Base-by-base conservation (phyloP, 2,329 filamentous ascomycete genomes). In the Bipolaris sorokiniana region DNA sequence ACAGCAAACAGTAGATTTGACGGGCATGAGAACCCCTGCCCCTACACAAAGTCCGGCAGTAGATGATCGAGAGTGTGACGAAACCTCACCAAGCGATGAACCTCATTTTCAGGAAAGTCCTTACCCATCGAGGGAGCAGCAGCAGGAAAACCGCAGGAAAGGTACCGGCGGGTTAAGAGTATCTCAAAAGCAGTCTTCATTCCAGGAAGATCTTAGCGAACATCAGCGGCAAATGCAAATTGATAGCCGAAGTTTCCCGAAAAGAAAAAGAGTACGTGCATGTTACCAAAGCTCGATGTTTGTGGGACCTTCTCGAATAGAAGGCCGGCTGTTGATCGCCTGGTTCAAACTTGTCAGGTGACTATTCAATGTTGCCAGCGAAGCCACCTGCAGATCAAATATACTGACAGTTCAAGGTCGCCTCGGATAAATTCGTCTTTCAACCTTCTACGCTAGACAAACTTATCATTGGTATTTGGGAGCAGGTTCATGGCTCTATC, bases 391-490 rank as follows among this genome's bases (percentile, higher is more conserved):
- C 6, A 15, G 15, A 47, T 47, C 20, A 23, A 4, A 2, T 10
- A 34, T 26, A 13, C 54, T 57, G 10, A 57, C 38, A 13, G 15
- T 23, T 3, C 13, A 18, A 57, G 54, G 51, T 69, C 2, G 59
- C 61, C 6, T 66, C 71, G 2, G 73, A 76, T n/a, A 76, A 76
- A 38, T 77, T 78, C 1, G 75, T 75, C 9, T 70, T 82, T 48
- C 77, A 81, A 54, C 80, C 80, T 1, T 81, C 80, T 0, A 81
- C 78, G 4, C 64, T 80, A 15, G 79, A 82, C 56, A 83, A 82
- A 56, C 72, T 83, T 41, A 78, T 83, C 44, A 73, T 76, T 20
- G 81, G 81, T 3, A 81, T 83, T 15, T 83, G 81, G 81, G 77
- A 82, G 49, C 79, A 80, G 54, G 69, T 83, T 1, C 80, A 79